These are phyloP conservation scores for Saccharomycopsis sp. DNA, from an alignment of 805 yeast species.

Conservation along the genomic window DNA sequence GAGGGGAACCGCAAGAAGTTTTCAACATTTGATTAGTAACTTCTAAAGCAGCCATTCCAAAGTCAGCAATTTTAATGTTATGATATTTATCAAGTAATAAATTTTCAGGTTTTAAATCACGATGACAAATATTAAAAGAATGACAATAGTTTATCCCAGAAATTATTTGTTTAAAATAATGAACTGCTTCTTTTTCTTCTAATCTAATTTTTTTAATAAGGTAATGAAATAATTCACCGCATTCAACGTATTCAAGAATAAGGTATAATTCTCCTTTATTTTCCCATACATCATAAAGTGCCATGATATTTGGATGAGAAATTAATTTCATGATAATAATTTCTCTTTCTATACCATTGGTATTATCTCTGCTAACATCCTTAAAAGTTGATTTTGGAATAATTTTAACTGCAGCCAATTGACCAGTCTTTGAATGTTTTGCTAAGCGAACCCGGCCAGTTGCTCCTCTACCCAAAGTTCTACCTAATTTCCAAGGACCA, in stretches of 20 bases:
- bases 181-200: slow-evolving; percentile 83
- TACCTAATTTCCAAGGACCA: slow-evolving; percentile 96
- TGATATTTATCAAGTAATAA: slow-evolving; percentile 70
- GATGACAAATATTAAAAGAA: slow-evolving; percentile 79
- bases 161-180: slow-evolving; percentile 81
- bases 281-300: slow-evolving; percentile 82
- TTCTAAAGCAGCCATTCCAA: slow-evolving; percentile 98
- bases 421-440: slow-evolving; percentile 74
- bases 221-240: slow-evolving; percentile 93
- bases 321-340: slow-evolving; percentile 79
- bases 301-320: slow-evolving; percentile 71
- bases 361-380: slow-evolving; percentile 37
- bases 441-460: slow-evolving; percentile 94
- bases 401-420: slow-evolving; percentile 93
- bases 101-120: slow-evolving; percentile 82
- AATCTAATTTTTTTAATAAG: slow-evolving; percentile 82
- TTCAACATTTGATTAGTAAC: slow-evolving; percentile 74
- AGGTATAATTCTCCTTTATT: slow-evolving; percentile 75
- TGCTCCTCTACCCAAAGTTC: slow-evolving; percentile 93
- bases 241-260: slow-evolving; percentile 92
- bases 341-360: slow-evolving; percentile 77
- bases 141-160: slow-evolving; percentile 81
- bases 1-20: slow-evolving; percentile 97
- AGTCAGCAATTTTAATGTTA: slow-evolving; percentile 94
- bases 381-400: slow-evolving; percentile 71